phyloP scores from a whole-genome alignment of 2,329 filamentous ascomycete species.

The Fusarium sp. region DNA sequence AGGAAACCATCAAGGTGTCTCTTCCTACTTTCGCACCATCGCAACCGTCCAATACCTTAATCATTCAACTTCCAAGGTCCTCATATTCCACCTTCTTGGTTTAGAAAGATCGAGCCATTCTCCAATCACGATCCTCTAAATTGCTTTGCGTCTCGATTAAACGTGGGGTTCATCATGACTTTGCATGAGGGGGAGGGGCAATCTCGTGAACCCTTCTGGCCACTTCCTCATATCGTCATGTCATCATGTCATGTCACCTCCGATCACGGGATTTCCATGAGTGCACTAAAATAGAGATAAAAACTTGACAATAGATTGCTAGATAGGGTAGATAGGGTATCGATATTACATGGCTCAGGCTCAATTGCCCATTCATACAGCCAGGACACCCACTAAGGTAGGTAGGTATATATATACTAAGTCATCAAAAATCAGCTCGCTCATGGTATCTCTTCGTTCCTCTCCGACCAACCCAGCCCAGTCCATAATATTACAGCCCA shows the following conservation, averaged over 20 bases:
- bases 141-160: background rate
- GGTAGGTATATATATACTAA: slow-evolving; percentile 22
- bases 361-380: slow-evolving; percentile 30
- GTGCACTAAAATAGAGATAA: too few species aligned
- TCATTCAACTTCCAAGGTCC: slow-evolving; percentile 15
- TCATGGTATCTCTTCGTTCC: slow-evolving; percentile 47
- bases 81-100: background rate
- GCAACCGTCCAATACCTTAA: background rate
- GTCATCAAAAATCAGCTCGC: slow-evolving; percentile 43
- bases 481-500: slow-evolving; percentile 40
- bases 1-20: slow-evolving; percentile 39
- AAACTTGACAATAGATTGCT: too few species aligned
- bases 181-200: slow-evolving; percentile 28
- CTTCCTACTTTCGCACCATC: slow-evolving; percentile 7
- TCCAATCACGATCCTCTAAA: slow-evolving; percentile 25
- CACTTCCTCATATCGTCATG: slow-evolving; percentile 7
- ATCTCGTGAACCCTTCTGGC: slow-evolving; percentile 37
- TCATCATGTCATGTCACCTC: slow-evolving; percentile 17
- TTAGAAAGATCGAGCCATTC: background rate
- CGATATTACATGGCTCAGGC: slow-evolving; percentile 34
- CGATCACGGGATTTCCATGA: background rate
- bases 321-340: slow-evolving; percentile 9
- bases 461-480: background rate
- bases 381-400: slow-evolving; percentile 1
- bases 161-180: slow-evolving; percentile 34